phyloP scores from a whole-genome alignment of 257 asterid species.

The Primulina huaijiensis region DNA sequence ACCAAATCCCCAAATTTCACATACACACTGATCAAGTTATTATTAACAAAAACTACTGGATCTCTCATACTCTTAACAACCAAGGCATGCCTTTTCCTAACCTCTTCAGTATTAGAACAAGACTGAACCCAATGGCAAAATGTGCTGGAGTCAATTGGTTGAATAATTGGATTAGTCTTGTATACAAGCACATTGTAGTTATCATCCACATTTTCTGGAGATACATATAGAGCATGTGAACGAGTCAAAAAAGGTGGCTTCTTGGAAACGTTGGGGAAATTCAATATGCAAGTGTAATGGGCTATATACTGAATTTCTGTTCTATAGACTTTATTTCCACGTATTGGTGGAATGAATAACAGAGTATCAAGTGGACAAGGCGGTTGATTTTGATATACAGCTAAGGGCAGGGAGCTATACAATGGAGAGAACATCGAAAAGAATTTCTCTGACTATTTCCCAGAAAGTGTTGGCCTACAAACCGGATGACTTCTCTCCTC shows the following conservation, averaged over 20 bases:
- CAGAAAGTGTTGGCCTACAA: slow-evolving; percentile 5
- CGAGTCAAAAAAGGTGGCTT: slow-evolving; percentile 17
- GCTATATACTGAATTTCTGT: neutral
- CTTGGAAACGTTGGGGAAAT: neutral
- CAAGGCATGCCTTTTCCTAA: slow-evolving; percentile 47
- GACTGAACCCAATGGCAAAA: slow-evolving; percentile 57
- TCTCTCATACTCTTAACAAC: slow-evolving; percentile 36
- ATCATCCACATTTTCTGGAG: slow-evolving; percentile 17
- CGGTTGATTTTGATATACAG: slow-evolving; percentile 16
- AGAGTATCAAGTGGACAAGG: slow-evolving; percentile 7
- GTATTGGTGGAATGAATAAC: neutral
- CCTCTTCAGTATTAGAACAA: slow-evolving; percentile 39
- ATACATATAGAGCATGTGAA: slow-evolving; percentile 9
- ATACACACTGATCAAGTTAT: slow-evolving; percentile 60
- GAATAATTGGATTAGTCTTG: slow-evolving; percentile 18
- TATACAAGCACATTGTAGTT: neutral
- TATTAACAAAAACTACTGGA: slow-evolving; percentile 39
- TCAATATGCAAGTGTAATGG: neutral
- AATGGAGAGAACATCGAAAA: slow-evolving; percentile 51
- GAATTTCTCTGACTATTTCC: slow-evolving; percentile 10
- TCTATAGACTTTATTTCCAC: neutral
- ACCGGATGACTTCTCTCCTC: slow-evolving; percentile 18
- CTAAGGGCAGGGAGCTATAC: slow-evolving; percentile 28
- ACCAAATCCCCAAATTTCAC: slow-evolving; percentile 47
- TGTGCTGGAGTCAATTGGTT: slow-evolving; percentile 28